Evolutionary conservation across 768 basidiomycete genomes (phyloP), one percentile per base, ranked within the genome.

Genomic region (Aureoboletus auriporus): DNA sequence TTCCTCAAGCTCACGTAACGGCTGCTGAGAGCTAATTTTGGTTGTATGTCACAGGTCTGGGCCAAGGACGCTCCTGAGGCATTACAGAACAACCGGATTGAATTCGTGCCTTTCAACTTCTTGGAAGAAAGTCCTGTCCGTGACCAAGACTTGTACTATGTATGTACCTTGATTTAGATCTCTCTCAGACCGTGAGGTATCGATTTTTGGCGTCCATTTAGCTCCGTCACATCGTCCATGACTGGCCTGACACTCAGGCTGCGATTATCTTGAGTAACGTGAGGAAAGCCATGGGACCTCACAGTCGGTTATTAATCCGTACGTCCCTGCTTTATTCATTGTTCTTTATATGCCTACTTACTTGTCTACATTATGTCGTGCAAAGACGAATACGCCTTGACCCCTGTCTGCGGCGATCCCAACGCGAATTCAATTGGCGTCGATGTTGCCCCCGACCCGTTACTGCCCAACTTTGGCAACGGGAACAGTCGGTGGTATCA

Each of bases 381-480:
- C 20, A 12, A 12, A 66, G 65, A 64, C 8, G 63, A 64, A 51
- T 67, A 20, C 45, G 60, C 40, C 49, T 42, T 11, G 47, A 54
- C n/a, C 57, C 56, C 39, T 46, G 50, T 23, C 31, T 60, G 50
- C 11, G 46, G 47, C 34, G 67, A 23, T 23, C 20, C 20, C 20
- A 4, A 23, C 20, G 20, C 20, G 20, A 23, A 23, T 2, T 23
- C 20, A 23, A 23, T 23, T 23, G 20, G 20, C 20, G 20, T 23
- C 4, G 20, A 23, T 4, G 20, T 23, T 23, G 69, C 70, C 2
- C 69, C 69, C 27, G 57, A 62, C 36, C 70, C 66, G 6, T 34
- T 70, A 26, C 55, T 68, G 20, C 50, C 62, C 4, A 71, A 67
- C 55, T 69, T 61, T 43, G 69, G 70, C 13, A 58, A 56, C 9